Evolutionary conservation across 441 rosid genomes (phyloP), one percentile per base, ranked within the genome.

Genomic region (Isatis lusitanica): DNA sequence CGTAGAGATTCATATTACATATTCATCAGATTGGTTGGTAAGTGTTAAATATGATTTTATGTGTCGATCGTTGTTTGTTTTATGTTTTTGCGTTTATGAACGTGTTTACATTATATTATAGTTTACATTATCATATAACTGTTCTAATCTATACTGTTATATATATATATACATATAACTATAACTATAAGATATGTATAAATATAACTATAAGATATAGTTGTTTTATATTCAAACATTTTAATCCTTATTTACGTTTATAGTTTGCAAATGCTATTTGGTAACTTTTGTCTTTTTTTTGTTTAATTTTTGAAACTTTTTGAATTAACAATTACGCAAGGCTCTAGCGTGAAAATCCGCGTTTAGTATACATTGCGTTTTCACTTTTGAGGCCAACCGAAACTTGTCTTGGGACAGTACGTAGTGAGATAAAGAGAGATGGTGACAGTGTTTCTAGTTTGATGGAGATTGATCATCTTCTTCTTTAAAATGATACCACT

Each of bases 381-480:
- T 47, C 40, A 48, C 11, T 24, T 60, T 60, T 24, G 46, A 21
- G 59, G 18, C 48, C 59, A 38, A 35, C 42, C 21, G 9, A 61
- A 61, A 50, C 17, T 9, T 60, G 17, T 28, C 31, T 50, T 50
- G 65, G 28, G 28, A 26, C 28, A 26, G 28, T n/a, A n/a, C n/a
- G n/a, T 26, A 12, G 55, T 38, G 51, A 12, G 9, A 21, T 55
- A 48, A 50, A 59, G 51, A 47, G 40, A 71, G 60, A 60, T 48
- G 40, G 18, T 26, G 74, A 61, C 31, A 38, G 31, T 50, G 21
- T 13, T 43, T 53, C 51, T 53, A 67, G 16, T 50, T 13, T 72
- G 70, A 73, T 73, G 63, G 64, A 53, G 76, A 72, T 5, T 55
- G 30, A 53, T 53, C 38, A 63, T 43, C 56, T 18, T 36, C 18